Evolutionary conservation across 257 asterid genomes (phyloP), one percentile per base, ranked within the genome.

Genomic region (Ilex aquifolium): DNA sequence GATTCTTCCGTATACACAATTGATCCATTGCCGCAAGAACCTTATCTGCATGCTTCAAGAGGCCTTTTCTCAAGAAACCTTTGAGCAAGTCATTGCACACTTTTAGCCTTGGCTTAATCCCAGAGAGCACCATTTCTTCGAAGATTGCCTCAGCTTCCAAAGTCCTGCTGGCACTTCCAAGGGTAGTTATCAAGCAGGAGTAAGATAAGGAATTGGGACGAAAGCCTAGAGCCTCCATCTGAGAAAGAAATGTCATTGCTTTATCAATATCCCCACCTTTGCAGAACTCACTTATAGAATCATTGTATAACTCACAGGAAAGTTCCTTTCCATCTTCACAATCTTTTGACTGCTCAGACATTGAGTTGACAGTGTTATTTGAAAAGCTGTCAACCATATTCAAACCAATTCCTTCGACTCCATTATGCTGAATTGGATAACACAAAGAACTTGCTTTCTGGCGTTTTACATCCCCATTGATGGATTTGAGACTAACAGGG

Each of bases 191-290:
- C 65, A 88, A 65, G 32, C 77, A 68, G 15, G 83, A 62, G 60
- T 88, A 88, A 46, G 90, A 61, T 15, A 62, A 11, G 2, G 80
- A 64, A 72, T 63, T 84, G 27, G 88, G 81, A 17, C 80, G 85
- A 68, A 67, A 77, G 31, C 96, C 98, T 63, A 79, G 56, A 3
- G 92, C 95, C 85, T 91, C 98, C 95, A 86, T 91, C 68, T 71
- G 72, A 7, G 96, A 79, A 7, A 91, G 78, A 80, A 84, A 49
- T 14, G 67, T 59, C 96, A 91, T 84, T 59, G 98, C 95, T 56
- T 71, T 81, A 58, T 85, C 87, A 60, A 91, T 49, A 15, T 88
- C 81, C 12, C 96, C 90, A 31, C 78, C 86, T 60, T 66, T 77
- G 61, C 98, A 88, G 69, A 91, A 59, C 60, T 77, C 86, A 56